Base-by-base conservation (phyloP, 441 rosid genomes). In the Mallotus japonicus region DNA sequence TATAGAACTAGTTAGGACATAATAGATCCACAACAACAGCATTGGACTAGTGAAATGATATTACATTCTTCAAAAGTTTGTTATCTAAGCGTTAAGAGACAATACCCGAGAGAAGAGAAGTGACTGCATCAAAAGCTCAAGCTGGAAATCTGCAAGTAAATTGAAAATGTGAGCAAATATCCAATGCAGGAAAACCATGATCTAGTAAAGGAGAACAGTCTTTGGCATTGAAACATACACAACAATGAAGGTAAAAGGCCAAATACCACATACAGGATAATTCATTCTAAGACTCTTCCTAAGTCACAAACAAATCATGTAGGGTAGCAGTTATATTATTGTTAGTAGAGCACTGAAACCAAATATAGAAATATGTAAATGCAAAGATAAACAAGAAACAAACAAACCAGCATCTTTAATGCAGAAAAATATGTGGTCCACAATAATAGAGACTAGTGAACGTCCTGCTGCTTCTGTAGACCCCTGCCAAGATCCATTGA, bases 401-500 rank as follows among this genome's bases (percentile, higher is more conserved):
- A 78, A 87, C 92, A 75, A 75, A 95, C 99, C 99, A 74, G 93
- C 77, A 88, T 95, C 99, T 85, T 88, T 91, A 77, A 95, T 89
- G 87, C 97, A 85, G 59, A 95, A 88, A 89, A 93, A 95, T 70
- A 95, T 89, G 85, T 95, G 99, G 85, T 95, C 99, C 85, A 95
- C 98, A 76, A 91, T 82, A 80, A 93, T 78, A 13, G 96, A 89
- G 80, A 93, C 97, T 28, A 93, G 75, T 76, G 97, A 95, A 64
- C 88, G 85, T 58, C 97, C 97, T 70, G 99, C 98, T 74, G 95
- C 97, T 86, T 95, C 99, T 37, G 87, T 85, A 67, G 90, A 93
- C 81, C 85, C 80, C 94, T 86, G 85, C 68, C 82, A 75, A 65
- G 24, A 82, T 55, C 71, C 71, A 82, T 62, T 16, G 12, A 71